Evolutionary conservation across 768 basidiomycete genomes (phyloP), one percentile per base, ranked within the genome.

Genomic region (Rhodotorula paludigena): DNA sequence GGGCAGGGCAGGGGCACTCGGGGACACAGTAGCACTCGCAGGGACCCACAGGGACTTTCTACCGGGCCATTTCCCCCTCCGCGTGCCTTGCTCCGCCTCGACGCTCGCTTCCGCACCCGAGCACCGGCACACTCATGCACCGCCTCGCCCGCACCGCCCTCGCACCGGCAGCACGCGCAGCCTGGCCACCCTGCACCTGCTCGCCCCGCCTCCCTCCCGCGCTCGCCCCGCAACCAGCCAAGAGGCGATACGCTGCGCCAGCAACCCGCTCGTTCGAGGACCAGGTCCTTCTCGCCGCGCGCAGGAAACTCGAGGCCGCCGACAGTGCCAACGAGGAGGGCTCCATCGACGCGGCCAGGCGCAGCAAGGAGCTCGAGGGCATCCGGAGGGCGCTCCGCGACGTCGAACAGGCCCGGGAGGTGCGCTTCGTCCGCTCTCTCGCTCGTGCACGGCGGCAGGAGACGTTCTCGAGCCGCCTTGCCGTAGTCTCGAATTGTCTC

Each of bases 321-420:
- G 32, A 39, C 38, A 41, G 4, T n/a, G 7, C 16, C n/a, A 9
- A 4, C 20, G 56, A 42, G 21, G 15, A 33, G 9, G 44, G 16
- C 20, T n/a, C 44, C 3, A 36, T 68, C 16, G 61, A 63, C 45
- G 54, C 54, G 1, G 49, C 59, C 20, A 68, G 63, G 44, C 39
- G 56, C 28, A 33, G 23, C 5, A 39, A 30, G 15, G 57, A 63
- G 41, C 18, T 68, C 18, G 67, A 68, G 18, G 38, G 42, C n/a
- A 14, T 68, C 15, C 23, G 44, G 38, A 14, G 12, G 10, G 61
- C 67, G 16, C 14, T 68, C 25, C 4, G 12, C 3, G 57, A 68
- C 18, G 61, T 68, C 25, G 41, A 54, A 16, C 45, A 63, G 25
- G 67, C 42, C 5, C 38, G 57, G 15, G 61, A 68, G 62, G 67